These are phyloP conservation scores for Astrothelium subdiscretum DNA, from an alignment of 495 filamentous ascomycete species.

Conservation along the genomic window DNA sequence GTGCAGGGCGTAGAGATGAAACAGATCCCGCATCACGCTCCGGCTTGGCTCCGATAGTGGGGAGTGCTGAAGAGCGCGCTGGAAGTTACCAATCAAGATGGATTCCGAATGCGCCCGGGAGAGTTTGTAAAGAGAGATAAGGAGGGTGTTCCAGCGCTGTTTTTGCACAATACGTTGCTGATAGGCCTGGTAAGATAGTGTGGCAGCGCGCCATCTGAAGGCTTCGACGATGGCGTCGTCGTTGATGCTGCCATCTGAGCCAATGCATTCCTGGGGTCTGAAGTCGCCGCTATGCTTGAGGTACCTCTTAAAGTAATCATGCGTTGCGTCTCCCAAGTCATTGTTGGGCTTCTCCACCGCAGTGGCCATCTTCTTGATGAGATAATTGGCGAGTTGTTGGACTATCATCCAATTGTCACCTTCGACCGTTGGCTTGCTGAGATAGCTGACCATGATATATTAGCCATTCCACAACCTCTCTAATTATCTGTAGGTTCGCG, in stretches of 20 bases:
- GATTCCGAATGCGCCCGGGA: slow-evolving; percentile 39
- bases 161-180: slow-evolving; percentile 33
- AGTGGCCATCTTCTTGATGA: slow-evolving; percentile 38
- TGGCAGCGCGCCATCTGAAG: slow-evolving; percentile 34
- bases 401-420: slow-evolving; percentile 46
- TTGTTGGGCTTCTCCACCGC: slow-evolving; percentile 23
- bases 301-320: slow-evolving; percentile 21
- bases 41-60: slow-evolving; percentile 20
- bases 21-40: slow-evolving; percentile 27
- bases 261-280: slow-evolving; percentile 9
- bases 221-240: slow-evolving; percentile 32
- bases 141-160: slow-evolving; percentile 35
- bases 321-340: slow-evolving; percentile 18
- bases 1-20: slow-evolving; percentile 34
- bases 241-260: slow-evolving; percentile 15
- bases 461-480: not conserved
- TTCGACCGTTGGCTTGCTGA: slow-evolving; percentile 40
- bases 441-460: slow-evolving; percentile 18
- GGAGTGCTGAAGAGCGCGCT: slow-evolving; percentile 22
- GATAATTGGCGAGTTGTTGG: slow-evolving; percentile 36
- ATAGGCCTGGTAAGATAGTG: slow-evolving; percentile 33
- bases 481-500: not conserved
- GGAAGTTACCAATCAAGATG: slow-evolving; percentile 35
- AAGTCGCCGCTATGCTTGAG: slow-evolving; percentile 11
- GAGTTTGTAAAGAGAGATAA: slow-evolving; percentile 35